Evolutionary conservation across 768 basidiomycete species (phyloP), one percentile per base, ranked within the genome.

Genomic region (Thelephora aurantiotincta): DNA sequence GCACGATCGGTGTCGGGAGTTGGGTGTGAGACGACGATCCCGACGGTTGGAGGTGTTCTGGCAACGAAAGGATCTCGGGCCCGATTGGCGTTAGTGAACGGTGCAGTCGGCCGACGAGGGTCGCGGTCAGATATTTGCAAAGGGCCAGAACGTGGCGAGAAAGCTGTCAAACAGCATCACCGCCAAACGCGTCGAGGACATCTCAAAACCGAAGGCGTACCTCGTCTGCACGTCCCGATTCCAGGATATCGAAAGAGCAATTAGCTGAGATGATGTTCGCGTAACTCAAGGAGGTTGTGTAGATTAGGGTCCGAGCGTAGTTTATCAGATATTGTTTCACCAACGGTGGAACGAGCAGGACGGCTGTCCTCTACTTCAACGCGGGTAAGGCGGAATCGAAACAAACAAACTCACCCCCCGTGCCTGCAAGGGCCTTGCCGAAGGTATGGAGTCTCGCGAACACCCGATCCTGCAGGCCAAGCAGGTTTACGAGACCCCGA

Each of bases 301-400:
- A 97, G 45, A 97, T 87, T 44, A 97, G 68, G 2, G 90, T 75
- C 22, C 93, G 74, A 0, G 91, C 91, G 63, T 93, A 98, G 60
- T 97, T 97, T 53, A 96, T 64, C 18, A 97, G 68, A 63, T 91
- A 96, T 52, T 85, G 77, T 11, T 82, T 79, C 41, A 94, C 71
- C 9, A 87, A 66, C 1, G 73, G 69, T 13, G 69, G 81, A 13
- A 80, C 81, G 34, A 96, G 65, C 5, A 96, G 62, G 5, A 88
- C 86, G 41, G 93, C 93, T 82, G 46, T 1, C 6, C 6, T 16
- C 11, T 12, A 22, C 19, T n/a, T 37, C 11, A 11, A 36, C 44
- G 20, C 43, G 14, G 42, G 20, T 44, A n/a, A 26, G 44, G 46
- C 33, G 12, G 44, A 43, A 11, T 12, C 2, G 38, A 22, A 22